Base-by-base conservation (phyloP, 805 yeast genomes). In the Monosporozyma unispora region DNA sequence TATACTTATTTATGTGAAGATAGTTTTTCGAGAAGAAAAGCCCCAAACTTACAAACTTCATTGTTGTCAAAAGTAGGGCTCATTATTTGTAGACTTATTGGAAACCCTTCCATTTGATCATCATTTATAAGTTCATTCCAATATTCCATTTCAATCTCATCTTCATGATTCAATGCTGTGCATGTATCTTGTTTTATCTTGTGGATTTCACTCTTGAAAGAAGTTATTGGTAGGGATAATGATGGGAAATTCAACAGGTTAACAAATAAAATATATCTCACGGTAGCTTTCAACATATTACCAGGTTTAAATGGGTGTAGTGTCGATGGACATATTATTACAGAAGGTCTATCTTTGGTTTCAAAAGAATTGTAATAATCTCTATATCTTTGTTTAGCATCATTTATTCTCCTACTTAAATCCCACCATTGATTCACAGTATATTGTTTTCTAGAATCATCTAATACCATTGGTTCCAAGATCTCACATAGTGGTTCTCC, bases 381-480 rank as follows among this genome's bases (percentile, higher is more conserved):
- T 37, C 56, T 51, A 31, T 51, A 52, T 9, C 52, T 48, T 19
- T 45, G 49, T 28, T 53, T 45, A 3, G 56, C 52, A 28, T 48
- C 50, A 19, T 46, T 47, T 10, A 53, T 52, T 14, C 55, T 45
- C 39, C 44, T 53, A 31, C 48, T 50, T 22, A 55, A 43, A 38
- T 47, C 33, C 58, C 58, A 55, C 58, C 56, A 55, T 43, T 55
- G 40, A 35, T 55, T 55, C 1, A 55, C 56, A 4, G 56, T 41
- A 25, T 50, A 51, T 1, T 46, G 48, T 16, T 27, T 31, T 5
- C 45, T 45, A 6, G 47, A 31, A 23, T 31, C 18, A 19, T 45
- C 43, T 19, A 45, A 27, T 9, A 55, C 49, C 48, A 51, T 46
- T 14, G 51, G 56, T 31, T 52, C 46, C 28, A 55, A 27, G 28